Evolutionary conservation across 148 eudicot species (phyloP).

Genomic region (Agrostemma githago): DNA sequence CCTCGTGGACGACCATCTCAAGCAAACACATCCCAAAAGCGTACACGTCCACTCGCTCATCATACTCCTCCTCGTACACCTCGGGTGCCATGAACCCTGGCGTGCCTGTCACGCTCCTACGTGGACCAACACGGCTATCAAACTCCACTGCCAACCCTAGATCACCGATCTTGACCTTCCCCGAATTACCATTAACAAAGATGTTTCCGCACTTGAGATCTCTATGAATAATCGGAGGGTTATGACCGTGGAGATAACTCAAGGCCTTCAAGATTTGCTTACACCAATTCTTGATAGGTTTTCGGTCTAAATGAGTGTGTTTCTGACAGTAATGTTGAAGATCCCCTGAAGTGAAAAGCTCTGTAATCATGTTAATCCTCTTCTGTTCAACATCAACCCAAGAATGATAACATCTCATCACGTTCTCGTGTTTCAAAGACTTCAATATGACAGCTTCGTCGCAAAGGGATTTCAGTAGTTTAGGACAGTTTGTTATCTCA

Average conservation of each 20-base stretch:
- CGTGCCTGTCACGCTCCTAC: constrained; percentile 13
- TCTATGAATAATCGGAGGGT: constrained; percentile 29
- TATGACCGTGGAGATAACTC: constrained; percentile 27
- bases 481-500: neutral
- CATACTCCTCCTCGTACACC: constrained; percentile 24
- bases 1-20: constrained; percentile 23
- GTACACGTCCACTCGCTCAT: constrained; percentile 26
- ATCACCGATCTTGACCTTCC: constrained; percentile 31
- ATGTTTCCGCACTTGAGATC: constrained; percentile 30
- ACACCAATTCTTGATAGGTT: constrained; percentile 30
- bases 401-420: constrained; percentile 28
- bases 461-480: neutral
- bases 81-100: constrained; percentile 36
- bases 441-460: constrained; percentile 15
- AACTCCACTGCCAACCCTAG: constrained; percentile 24
- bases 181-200: constrained; percentile 33
- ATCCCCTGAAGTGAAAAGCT: constrained; percentile 31
- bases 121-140: neutral
- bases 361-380: constrained; percentile 30
- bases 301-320: constrained; percentile 20
- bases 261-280: constrained; percentile 25
- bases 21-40: constrained; percentile 29
- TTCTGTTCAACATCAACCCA: constrained; percentile 25
- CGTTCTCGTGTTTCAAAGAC: constrained; percentile 28
- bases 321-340: constrained; percentile 22